These are phyloP conservation scores for Ogataea glucozyma DNA, from an alignment of 805 yeast genomes.

Conservation along the genomic window DNA sequence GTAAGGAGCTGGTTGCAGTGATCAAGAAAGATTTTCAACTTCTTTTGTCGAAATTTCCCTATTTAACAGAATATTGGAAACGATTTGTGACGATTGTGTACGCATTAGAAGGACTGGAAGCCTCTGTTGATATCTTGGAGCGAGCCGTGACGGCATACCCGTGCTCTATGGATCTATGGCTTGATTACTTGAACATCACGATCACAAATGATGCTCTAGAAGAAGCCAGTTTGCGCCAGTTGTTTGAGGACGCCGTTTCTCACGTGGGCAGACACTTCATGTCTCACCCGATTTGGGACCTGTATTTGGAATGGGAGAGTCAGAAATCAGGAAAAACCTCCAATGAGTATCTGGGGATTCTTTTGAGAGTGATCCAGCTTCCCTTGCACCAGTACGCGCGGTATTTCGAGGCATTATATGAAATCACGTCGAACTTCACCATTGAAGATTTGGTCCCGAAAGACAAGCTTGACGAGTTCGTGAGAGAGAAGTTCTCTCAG, in stretches of 20 bases:
- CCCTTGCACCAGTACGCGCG: constrained; percentile 89
- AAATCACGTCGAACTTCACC: constrained; percentile 38
- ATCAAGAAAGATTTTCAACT: constrained; percentile 38
- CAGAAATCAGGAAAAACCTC: constrained; percentile 36
- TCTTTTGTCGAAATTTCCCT: constrained; percentile 57
- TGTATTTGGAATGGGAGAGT: constrained; percentile 63
- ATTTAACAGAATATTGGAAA: constrained; percentile 64
- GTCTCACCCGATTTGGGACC: constrained; percentile 83
- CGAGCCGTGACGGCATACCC: constrained; percentile 53
- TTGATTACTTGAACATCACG: constrained; percentile 59
- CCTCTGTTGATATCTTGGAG: constrained; percentile 47
- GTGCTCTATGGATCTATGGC: constrained; percentile 65
- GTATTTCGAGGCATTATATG: constrained; percentile 57
- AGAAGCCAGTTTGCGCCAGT: constrained; percentile 35
- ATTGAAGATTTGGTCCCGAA: constrained; percentile 34
- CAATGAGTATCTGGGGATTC: constrained; percentile 40
- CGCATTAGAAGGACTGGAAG: constrained; percentile 54
- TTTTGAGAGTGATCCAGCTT: constrained; percentile 48
- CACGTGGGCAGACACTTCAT: constrained; percentile 70
- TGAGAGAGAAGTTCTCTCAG: constrained; percentile 19
- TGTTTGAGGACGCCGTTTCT: constrained; percentile 50
- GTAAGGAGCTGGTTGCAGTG: constrained; percentile 16
- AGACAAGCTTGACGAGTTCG: constrained; percentile 32
- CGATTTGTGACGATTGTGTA: constrained; percentile 55
- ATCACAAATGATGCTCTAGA: constrained; percentile 41